A percentile compares a stretch with the other conserved stretches of the same genome.
Evolutionary conservation across 169 alveolate genomes (phyloP).

Genomic region (Fabrea salina): DNA sequence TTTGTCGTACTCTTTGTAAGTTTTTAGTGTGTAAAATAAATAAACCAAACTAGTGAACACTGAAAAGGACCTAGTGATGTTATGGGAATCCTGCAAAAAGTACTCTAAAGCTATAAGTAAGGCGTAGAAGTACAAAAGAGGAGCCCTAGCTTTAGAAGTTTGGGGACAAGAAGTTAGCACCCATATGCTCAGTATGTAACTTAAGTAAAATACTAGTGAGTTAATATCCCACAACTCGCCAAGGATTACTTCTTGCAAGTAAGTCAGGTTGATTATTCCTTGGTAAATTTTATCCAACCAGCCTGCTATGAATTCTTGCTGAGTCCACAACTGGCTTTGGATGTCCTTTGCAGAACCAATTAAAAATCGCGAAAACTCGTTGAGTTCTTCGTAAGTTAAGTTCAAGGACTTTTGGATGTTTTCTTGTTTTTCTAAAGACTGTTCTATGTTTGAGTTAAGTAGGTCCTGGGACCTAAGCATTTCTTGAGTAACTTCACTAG

Average conservation of each 20-base stretch:
- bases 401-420: background rate
- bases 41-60: too few species aligned
- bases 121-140: background rate
- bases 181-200: background rate
- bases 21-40: too few species aligned
- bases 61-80: too few species aligned
- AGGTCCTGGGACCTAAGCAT: background rate
- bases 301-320: slow-evolving; percentile 2
- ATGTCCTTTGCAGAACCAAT: background rate
- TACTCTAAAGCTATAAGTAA: background rate
- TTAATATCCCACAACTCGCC: slow-evolving; percentile 7
- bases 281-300: background rate
- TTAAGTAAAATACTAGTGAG: background rate
- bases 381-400: background rate
- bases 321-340: background rate
- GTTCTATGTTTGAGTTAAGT: background rate
- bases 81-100: too few species aligned
- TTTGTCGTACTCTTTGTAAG: background rate
- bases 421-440: background rate
- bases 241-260: slow-evolving; percentile 1
- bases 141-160: background rate
- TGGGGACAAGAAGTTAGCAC: slow-evolving; percentile 6
- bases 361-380: background rate
- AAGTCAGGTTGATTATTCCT: background rate
- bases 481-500: background rate